phyloP scores from a whole-genome alignment of 495 filamentous ascomycete genomes.

The Daldinia caldariorum region DNA sequence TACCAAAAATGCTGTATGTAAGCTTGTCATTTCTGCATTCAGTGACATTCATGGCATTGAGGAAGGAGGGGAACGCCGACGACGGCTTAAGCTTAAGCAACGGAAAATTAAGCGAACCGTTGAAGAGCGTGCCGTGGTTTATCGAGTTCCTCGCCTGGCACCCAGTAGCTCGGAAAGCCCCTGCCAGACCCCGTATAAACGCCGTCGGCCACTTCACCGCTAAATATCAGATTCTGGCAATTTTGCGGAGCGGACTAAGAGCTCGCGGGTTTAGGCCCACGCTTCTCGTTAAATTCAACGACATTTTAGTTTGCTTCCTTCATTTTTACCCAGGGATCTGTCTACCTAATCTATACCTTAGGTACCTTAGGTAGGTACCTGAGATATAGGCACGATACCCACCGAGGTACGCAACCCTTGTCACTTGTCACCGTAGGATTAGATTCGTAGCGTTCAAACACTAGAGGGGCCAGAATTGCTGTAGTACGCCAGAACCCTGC shows the following conservation, averaged over 20 bases:
- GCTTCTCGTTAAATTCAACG: background rate
- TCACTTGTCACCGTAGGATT: too few species aligned
- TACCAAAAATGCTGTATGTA: too few species aligned
- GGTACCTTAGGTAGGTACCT: too few species aligned
- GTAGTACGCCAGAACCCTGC: too few species aligned
- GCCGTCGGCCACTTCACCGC: background rate
- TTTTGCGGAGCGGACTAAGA: background rate
- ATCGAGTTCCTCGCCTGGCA: background rate
- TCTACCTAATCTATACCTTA: too few species aligned
- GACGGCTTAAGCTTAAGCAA: background rate
- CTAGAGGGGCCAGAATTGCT: too few species aligned
- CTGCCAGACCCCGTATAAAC: background rate
- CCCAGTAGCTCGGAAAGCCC: background rate
- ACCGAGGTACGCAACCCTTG: too few species aligned
- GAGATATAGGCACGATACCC: too few species aligned
- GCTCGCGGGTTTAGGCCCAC: background rate
- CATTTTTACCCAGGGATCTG: too few species aligned
- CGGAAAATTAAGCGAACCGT: background rate
- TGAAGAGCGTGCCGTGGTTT: background rate
- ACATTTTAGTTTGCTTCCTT: background rate
- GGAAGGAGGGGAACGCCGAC: background rate
- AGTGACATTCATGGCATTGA: background rate
- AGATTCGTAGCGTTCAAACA: too few species aligned
- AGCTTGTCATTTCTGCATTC: background rate
- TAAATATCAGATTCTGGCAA: background rate